Percentiles rank a stretch among this genome's conserved stretches.
Evolutionary conservation across 1,284 basidiomycete genomes (phyloP).

Genomic region (Sutorius eximius): DNA sequence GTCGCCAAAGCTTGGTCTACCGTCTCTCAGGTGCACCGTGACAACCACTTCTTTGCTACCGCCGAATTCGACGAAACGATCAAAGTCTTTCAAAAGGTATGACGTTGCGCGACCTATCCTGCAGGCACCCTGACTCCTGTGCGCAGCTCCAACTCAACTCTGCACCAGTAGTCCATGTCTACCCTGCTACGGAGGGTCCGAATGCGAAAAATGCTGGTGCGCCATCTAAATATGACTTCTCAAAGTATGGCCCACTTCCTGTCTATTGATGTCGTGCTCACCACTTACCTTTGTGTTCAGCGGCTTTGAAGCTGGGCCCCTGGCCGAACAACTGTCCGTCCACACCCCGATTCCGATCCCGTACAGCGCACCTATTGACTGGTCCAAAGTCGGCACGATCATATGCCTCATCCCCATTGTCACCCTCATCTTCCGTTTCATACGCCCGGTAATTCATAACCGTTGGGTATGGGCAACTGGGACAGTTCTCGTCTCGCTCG

Average conservation of each 20-base stretch:
- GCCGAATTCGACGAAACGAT: slow-evolving; percentile 82
- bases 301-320: slow-evolving; percentile 74
- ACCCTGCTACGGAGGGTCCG: slow-evolving; percentile 72
- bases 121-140: slow-evolving; percentile 10
- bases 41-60: slow-evolving; percentile 89
- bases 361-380: slow-evolving; percentile 72
- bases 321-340: slow-evolving; percentile 74
- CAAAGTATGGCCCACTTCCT: slow-evolving; percentile 47
- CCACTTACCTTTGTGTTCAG: slow-evolving; percentile 42
- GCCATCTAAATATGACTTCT: slow-evolving; percentile 78
- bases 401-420: slow-evolving; percentile 44
- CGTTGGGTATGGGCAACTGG: slow-evolving; percentile 79
- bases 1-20: slow-evolving; percentile 81
- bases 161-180: slow-evolving; percentile 82
- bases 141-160: slow-evolving; percentile 63
- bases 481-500: slow-evolving; percentile 65
- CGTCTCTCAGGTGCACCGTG: slow-evolving; percentile 56
- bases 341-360: slow-evolving; percentile 75
- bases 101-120: neutral
- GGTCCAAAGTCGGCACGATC: slow-evolving; percentile 52
- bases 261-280: slow-evolving; percentile 9
- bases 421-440: slow-evolving; percentile 55
- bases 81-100: slow-evolving; percentile 76
- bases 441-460: slow-evolving; percentile 70
- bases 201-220: slow-evolving; percentile 53